Percentiles rank a stretch among this genome's conserved stretches.
Evolutionary conservation across 345 rosid genomes (phyloP).

Genomic region (Eucalyptus urophylla): DNA sequence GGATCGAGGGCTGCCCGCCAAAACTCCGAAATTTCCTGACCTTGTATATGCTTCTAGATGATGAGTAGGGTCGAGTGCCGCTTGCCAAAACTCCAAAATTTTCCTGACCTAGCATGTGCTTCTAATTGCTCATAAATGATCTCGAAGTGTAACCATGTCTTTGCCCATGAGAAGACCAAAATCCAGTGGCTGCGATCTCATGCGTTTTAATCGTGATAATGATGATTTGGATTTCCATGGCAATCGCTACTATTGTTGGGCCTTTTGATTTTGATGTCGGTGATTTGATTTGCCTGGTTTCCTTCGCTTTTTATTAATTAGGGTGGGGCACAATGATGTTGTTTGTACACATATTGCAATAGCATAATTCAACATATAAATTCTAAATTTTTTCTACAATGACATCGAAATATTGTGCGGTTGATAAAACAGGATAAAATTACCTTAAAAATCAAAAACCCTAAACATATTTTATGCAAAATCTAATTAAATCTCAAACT

Average conservation of each 20-base stretch:
- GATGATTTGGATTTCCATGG: neutral
- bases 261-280: neutral
- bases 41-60: neutral
- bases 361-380: neutral
- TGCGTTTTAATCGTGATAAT: neutral
- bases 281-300: neutral
- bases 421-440: neutral
- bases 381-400: neutral
- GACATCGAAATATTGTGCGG: neutral
- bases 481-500: neutral
- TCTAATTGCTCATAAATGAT: neutral
- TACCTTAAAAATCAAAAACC: neutral
- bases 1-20: neutral
- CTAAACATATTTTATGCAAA: neutral
- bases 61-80: neutral
- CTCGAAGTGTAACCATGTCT: neutral
- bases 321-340: neutral
- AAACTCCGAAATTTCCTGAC: neutral
- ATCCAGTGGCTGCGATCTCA: neutral
- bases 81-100: neutral
- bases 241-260: neutral
- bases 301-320: neutral
- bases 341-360: neutral
- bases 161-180: neutral
- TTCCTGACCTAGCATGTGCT: neutral